Percentiles rank a stretch among this genome's conserved stretches.
Conservation (phyloP, 2,329 filamentous ascomycete genomes). For the Diaporthe ilicicola region DNA sequence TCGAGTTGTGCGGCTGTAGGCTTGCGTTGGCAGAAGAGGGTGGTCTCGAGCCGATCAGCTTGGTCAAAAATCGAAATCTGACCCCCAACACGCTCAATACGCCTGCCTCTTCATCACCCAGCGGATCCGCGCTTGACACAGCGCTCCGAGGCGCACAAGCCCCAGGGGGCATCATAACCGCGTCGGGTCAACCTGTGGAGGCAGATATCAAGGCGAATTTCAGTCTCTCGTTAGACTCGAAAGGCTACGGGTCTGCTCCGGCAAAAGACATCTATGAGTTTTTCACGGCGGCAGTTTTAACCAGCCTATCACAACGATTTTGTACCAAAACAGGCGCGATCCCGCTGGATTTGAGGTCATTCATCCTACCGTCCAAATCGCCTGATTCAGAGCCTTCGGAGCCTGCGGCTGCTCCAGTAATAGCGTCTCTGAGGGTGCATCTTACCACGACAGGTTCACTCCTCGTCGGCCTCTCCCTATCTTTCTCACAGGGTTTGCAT, state of each 20-base stretch:
- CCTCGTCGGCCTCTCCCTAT: constrained; percentile 58
- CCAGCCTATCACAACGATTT: constrained; percentile 59
- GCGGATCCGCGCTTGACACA: constrained; percentile 49
- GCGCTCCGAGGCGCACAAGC: constrained; percentile 43
- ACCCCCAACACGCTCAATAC: constrained; percentile 53
- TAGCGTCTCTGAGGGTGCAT: constrained; percentile 61
- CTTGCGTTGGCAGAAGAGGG: constrained; percentile 59
- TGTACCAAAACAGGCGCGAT: constrained; percentile 58
- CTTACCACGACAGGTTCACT: constrained; percentile 65
- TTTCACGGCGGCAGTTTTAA: constrained; percentile 61
- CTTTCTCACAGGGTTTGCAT: constrained; percentile 56
- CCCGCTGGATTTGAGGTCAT: constrained; percentile 61
- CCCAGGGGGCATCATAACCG: constrained; percentile 21
- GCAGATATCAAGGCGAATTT: constrained; percentile 42
- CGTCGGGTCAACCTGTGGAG: constrained; percentile 32
- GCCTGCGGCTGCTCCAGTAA: constrained; percentile 45
- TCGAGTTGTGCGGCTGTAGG: constrained; percentile 55
- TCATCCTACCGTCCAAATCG: constrained; percentile 52
- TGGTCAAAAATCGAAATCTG: constrained; percentile 54
- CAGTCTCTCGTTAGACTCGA: constrained; percentile 42
- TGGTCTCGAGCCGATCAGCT: constrained; percentile 56
- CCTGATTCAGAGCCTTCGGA: constrained; percentile 41
- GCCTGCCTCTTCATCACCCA: constrained; percentile 56
- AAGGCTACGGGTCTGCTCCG: constrained; percentile 45
- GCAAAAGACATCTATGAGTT: constrained; percentile 60